These are phyloP conservation scores for Diaporthe citri DNA, from an alignment of 2,329 filamentous ascomycete genomes.

Conservation along the genomic window DNA sequence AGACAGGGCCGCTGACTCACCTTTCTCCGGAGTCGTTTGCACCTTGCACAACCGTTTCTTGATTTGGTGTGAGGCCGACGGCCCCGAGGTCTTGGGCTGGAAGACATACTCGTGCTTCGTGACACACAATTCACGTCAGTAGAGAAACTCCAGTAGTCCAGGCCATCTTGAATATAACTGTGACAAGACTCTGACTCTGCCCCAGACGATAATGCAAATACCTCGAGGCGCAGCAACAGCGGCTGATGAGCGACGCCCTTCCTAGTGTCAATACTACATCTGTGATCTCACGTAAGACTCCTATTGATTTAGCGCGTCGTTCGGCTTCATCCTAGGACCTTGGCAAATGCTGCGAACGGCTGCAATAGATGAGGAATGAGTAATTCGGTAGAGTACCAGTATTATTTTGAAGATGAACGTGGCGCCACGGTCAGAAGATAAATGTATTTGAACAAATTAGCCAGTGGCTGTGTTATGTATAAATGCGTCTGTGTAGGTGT, in stretches of 20 bases:
- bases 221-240: slow-evolving; percentile 17
- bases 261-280: not conserved
- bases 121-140: not conserved
- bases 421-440: not conserved
- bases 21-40: slow-evolving; percentile 34
- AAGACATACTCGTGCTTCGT: slow-evolving; percentile 6
- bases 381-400: not conserved
- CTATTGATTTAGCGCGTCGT: not conserved
- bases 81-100: not conserved
- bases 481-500: not conserved
- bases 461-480: not conserved
- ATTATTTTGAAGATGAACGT: not conserved
- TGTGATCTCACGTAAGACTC: slow-evolving; percentile 30
- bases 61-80: slow-evolving; percentile 34
- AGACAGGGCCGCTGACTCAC: not conserved
- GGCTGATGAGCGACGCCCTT: not conserved
- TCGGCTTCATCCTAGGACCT: not conserved
- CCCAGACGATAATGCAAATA: not conserved
- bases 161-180: not conserved
- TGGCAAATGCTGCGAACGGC: not conserved
- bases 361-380: not conserved
- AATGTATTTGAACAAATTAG: not conserved
- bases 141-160: not conserved
- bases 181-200: not conserved
- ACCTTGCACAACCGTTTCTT: slow-evolving; percentile 30